Percentiles rank a stretch among this genome's conserved stretches.
phyloP scores from a whole-genome alignment of 768 basidiomycete species.

The Rhizopogon salebrosus region DNA sequence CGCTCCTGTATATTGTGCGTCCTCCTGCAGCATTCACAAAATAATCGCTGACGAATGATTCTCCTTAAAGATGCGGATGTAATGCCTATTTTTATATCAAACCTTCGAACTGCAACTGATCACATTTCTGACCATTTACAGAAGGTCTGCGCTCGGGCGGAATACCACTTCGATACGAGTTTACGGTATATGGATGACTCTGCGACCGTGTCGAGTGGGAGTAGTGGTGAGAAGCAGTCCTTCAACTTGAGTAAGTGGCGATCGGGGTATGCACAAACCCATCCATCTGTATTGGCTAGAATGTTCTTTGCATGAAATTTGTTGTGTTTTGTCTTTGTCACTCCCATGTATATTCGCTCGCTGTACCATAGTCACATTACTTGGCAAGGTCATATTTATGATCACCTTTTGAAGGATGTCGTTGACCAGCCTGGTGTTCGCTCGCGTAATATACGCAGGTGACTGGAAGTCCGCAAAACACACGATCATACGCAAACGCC shows the following conservation, averaged over 20 bases:
- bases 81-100: slow-evolving; percentile 10
- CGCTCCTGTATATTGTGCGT: slow-evolving; percentile 57
- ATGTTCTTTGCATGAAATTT: slow-evolving; percentile 21
- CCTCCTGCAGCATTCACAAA: not conserved
- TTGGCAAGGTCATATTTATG: no score
- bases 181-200: slow-evolving; percentile 29
- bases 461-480: no score
- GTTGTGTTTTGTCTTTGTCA: not conserved
- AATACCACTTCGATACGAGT: slow-evolving; percentile 41
- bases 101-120: not conserved
- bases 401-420: no score
- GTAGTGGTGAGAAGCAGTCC: not conserved
- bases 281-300: slow-evolving; percentile 22
- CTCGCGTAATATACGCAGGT: no score
- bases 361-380: no score
- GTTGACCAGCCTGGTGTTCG: no score
- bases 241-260: slow-evolving; percentile 30
- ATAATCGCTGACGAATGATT: not conserved
- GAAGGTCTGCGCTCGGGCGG: slow-evolving; percentile 51
- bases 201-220: slow-evolving; percentile 28
- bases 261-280: slow-evolving; percentile 26
- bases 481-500: no score
- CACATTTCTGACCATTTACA: slow-evolving; percentile 16
- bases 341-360: not conserved
- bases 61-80: slow-evolving; percentile 51